Evolutionary conservation across 2,329 filamentous ascomycete genomes (phyloP).

Genomic region (Microdochium nivale): DNA sequence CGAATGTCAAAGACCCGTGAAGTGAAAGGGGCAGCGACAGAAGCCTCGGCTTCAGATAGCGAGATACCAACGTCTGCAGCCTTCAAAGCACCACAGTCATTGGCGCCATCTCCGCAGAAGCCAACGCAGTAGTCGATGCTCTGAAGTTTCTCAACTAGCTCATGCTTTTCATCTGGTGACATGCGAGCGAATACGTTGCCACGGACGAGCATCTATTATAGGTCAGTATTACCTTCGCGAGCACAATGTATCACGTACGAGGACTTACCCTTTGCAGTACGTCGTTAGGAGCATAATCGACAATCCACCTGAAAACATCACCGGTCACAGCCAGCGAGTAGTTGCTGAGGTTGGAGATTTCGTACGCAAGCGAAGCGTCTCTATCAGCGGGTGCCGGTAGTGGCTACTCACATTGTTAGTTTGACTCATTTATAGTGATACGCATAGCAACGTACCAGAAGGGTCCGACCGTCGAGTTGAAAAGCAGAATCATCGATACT

Average conservation of each 20-base stretch:
- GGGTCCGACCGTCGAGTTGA: constrained; percentile 67
- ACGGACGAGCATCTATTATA: constrained; percentile 70
- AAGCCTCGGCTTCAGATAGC: constrained; percentile 92
- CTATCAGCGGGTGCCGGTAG: constrained; percentile 58
- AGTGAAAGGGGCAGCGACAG: constrained; percentile 95
- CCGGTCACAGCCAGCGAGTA: constrained; percentile 86
- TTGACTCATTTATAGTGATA: background rate
- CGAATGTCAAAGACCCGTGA: constrained; percentile 93
- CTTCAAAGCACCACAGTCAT: constrained; percentile 94
- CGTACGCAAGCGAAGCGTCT: constrained; percentile 79
- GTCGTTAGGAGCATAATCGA: constrained; percentile 81
- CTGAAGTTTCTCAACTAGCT: constrained; percentile 93
- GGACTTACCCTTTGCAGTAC: constrained; percentile 58
- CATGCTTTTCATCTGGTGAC: constrained; percentile 98
- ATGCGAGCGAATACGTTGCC: constrained; percentile 96
- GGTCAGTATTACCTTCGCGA: constrained; percentile 4
- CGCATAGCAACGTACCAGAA: constrained; percentile 44
- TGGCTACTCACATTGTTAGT: constrained; percentile 40
- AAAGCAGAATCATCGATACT: constrained; percentile 83
- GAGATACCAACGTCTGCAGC: constrained; percentile 97
- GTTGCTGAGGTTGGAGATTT: constrained; percentile 71
- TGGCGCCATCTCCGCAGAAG: constrained; percentile 95
- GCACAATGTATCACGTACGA: background rate
- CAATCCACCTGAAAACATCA: constrained; percentile 92
- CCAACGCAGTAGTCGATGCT: constrained; percentile 92